Percentiles rank a stretch among this genome's conserved stretches.
Conservation (phyloP, 352 stramenopile genomes). For the Hyaloperonospora brassicae region DNA sequence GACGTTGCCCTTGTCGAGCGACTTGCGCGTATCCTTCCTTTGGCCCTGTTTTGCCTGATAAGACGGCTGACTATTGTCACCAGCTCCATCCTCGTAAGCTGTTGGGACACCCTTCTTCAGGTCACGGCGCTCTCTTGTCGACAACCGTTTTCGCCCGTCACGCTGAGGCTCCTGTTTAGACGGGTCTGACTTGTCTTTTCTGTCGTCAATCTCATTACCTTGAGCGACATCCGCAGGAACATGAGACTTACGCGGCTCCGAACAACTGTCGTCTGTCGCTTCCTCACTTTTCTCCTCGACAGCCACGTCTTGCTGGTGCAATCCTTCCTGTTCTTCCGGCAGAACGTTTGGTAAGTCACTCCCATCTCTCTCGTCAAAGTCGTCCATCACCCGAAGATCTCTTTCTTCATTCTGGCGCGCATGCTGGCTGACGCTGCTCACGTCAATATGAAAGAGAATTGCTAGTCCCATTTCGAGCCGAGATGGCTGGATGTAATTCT, state of each 20-base stretch:
- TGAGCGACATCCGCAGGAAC: slow-evolving; percentile 1
- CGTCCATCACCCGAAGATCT: slow-evolving; percentile 14
- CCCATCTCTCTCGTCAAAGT: slow-evolving; percentile 9
- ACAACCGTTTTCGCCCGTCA: slow-evolving; percentile 51
- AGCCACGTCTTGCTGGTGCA: neutral
- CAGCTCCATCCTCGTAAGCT: slow-evolving; percentile 11
- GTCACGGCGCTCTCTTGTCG: slow-evolving; percentile 69
- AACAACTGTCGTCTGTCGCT: neutral
- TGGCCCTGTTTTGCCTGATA: slow-evolving; percentile 14
- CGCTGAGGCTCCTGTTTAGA: slow-evolving; percentile 11
- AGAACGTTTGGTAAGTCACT: slow-evolving; percentile 7
- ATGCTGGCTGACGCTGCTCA: slow-evolving; percentile 71
- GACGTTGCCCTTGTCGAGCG: slow-evolving; percentile 25
- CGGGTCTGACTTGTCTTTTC: slow-evolving; percentile 8
- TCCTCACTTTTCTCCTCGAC: neutral
- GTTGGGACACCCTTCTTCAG: slow-evolving; percentile 59
- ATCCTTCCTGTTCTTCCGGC: slow-evolving; percentile 1
- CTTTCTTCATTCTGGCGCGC: slow-evolving; percentile 16
- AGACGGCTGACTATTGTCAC: slow-evolving; percentile 6
- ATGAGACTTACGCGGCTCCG: slow-evolving; percentile 1
- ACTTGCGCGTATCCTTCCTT: slow-evolving; percentile 32
- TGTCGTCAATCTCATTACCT: slow-evolving; percentile 13
- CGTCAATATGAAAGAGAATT: slow-evolving; percentile 88
- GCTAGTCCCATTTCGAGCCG: slow-evolving; percentile 88
- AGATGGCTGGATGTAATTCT: slow-evolving; percentile 89